Evolutionary conservation across 192 early-diverging fungal genomes (phyloP).

Genomic region (Coemansia sp.): DNA sequence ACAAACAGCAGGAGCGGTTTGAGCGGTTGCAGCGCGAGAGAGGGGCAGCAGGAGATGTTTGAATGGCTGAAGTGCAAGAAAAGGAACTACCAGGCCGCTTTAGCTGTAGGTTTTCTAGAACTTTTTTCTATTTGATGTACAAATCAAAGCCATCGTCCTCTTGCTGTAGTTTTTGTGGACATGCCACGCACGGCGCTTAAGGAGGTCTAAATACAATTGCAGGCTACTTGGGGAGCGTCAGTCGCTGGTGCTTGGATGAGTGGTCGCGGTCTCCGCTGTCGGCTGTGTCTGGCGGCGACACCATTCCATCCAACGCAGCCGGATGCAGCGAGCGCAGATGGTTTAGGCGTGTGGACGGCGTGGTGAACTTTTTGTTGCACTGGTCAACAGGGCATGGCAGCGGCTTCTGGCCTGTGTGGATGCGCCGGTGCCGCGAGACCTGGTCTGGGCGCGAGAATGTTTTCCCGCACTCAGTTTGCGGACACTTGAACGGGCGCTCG

Average conservation of each 20-base stretch:
- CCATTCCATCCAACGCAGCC: not conserved
- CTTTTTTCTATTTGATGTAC: too few species aligned
- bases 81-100: too few species aligned
- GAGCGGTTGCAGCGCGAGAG: constrained; percentile 17
- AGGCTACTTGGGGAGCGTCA: not conserved
- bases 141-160: too few species aligned
- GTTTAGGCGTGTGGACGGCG: constrained; percentile 36
- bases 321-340: constrained; percentile 41
- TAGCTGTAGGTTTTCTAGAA: too few species aligned
- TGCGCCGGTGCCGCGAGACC: constrained; percentile 63
- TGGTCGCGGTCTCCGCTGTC: not conserved
- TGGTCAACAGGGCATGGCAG: constrained; percentile 35
- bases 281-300: not conserved
- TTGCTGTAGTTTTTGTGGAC: too few species aligned
- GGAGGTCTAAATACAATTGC: not conserved
- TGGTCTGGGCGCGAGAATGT: constrained; percentile 74
- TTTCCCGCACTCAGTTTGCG: constrained; percentile 66
- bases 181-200: too few species aligned
- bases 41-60: not conserved
- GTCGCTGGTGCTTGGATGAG: not conserved
- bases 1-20: constrained; percentile 33
- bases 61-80: too few species aligned
- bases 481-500: constrained; percentile 71
- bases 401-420: constrained; percentile 41
- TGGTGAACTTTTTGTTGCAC: constrained; percentile 41